phyloP scores from a whole-genome alignment of 768 basidiomycete genomes.

The Suillus fuscotomentosus region DNA sequence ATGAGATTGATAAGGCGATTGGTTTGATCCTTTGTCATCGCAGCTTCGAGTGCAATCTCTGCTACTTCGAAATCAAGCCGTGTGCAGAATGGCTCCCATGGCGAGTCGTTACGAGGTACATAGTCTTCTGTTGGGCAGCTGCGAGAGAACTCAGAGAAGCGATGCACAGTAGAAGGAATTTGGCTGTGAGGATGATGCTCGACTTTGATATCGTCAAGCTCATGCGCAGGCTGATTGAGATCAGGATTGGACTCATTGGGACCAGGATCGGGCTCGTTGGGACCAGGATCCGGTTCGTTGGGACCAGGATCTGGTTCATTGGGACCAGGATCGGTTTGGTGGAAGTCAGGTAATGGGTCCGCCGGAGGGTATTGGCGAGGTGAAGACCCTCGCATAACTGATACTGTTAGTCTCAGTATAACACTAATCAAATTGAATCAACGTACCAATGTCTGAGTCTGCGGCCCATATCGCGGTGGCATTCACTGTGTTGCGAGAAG shows the following conservation, averaged over 20 bases:
- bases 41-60: no score
- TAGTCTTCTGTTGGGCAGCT: background rate
- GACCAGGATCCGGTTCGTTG: background rate
- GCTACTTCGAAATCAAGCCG: no score
- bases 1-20: no score
- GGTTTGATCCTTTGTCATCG: no score
- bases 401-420: background rate
- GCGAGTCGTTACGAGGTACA: conserved; percentile 11
- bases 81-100: no score
- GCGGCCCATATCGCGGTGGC: background rate
- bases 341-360: background rate
- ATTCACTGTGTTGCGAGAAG: background rate
- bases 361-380: background rate
- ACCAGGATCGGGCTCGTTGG: background rate
- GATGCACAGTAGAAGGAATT: conserved; percentile 4
- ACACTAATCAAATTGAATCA: no score
- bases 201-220: conserved; percentile 21
- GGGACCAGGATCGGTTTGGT: no score
- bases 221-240: background rate
- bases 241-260: no score
- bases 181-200: conserved; percentile 22
- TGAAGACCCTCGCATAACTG: background rate
- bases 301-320: background rate
- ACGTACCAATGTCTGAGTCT: background rate
- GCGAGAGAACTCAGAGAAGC: conserved; percentile 17